Evolutionary conservation across 2,329 filamentous ascomycete species (phyloP).

Genomic region (Leptographium flavum): DNA sequence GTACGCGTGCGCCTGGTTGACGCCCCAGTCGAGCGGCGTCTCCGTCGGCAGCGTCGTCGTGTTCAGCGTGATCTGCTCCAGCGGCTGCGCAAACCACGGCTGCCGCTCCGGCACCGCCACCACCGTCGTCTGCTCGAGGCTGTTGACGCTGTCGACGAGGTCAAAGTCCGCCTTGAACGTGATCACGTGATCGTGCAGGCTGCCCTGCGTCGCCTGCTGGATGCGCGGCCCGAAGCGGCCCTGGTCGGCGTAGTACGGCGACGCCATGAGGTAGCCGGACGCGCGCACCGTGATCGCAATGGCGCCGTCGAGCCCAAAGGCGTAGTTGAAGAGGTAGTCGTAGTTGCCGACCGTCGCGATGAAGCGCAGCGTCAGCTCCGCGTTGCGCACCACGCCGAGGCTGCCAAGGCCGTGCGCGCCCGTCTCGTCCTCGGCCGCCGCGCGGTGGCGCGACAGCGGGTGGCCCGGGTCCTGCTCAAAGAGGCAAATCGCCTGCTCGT

Average conservation of each 20-base stretch:
- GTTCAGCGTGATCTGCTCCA: conserved; percentile 20
- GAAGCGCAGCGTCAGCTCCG: conserved; percentile 20
- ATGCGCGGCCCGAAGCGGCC: conserved; percentile 21
- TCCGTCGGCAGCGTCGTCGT: conserved; percentile 13
- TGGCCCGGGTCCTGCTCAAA: conserved; percentile 23
- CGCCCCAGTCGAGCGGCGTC: conserved; percentile 18
- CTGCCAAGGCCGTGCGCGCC: conserved; percentile 16
- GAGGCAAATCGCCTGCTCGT: conserved; percentile 22
- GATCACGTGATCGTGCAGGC: conserved; percentile 24
- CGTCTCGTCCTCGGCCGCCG: background rate
- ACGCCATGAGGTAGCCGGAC: conserved; percentile 23
- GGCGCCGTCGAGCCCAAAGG: conserved; percentile 21
- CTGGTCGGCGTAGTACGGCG: conserved; percentile 19
- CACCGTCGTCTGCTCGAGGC: conserved; percentile 19
- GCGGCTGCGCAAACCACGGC: conserved; percentile 22
- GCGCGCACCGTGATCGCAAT: conserved; percentile 23
- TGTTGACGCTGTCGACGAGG: conserved; percentile 20
- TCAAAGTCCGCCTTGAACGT: conserved; percentile 27
- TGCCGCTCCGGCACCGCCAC: conserved; percentile 18
- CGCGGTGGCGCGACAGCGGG: conserved; percentile 22
- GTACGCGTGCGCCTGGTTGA: conserved; percentile 25
- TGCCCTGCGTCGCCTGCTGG: conserved; percentile 19
- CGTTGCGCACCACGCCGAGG: conserved; percentile 19
- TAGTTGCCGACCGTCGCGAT: conserved; percentile 29
- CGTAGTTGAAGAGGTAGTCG: conserved; percentile 23